Evolutionary conservation across 495 filamentous ascomycete species (phyloP), one percentile per base, ranked within the genome.

Genomic region (Penicillium salamii): DNA sequence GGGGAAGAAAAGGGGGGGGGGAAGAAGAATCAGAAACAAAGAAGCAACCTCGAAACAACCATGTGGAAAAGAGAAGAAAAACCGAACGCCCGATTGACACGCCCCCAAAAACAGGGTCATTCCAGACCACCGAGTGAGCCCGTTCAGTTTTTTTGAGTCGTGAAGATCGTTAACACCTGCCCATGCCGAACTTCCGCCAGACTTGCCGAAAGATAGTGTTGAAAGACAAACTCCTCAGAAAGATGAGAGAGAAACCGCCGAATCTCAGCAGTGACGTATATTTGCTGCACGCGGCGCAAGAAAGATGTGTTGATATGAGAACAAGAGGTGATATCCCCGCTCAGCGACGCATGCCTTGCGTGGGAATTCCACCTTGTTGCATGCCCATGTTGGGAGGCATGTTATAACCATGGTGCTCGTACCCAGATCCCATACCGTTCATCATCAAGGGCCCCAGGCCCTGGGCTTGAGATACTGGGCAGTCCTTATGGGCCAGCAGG

Each of bases 401-500:
- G 47, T 59, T 63, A 42, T 74, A 72, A 3, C 62, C 67, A 39
- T 72, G 67, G 6, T 54, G 58, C 2, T 74, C 70, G 32, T 55
- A 74, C 29, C 67, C 70, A 26, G 67, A 44, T 7, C 64, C 52
- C 61, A 74, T 67, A 46, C 81, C 78, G 50, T 79, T 77, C 82
- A 91, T 84, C 58, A 80, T 82, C 8, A 86, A 73, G 19, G 80
- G 78, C 39, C 81, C 78, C 8, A 96, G 66, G 9, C 91, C 90
- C 65, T 97, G 95, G 20, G 85, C 81, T 61, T 95, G 89, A 7
- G 90, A 87, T 18, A 97, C 86, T 1, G 95, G 90, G 57, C 93
- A 98, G 63, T 98, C 95, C 63, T 98, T 98, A 67, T 98, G 93
- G 2, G 91, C 91, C 5, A 97, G 78, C 29, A 98, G 74, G 1